A percentile compares a stretch with the other conserved stretches of the same genome.
Evolutionary conservation across 352 stramenopile genomes (phyloP).

Genomic region (Globisporangium polare): DNA sequence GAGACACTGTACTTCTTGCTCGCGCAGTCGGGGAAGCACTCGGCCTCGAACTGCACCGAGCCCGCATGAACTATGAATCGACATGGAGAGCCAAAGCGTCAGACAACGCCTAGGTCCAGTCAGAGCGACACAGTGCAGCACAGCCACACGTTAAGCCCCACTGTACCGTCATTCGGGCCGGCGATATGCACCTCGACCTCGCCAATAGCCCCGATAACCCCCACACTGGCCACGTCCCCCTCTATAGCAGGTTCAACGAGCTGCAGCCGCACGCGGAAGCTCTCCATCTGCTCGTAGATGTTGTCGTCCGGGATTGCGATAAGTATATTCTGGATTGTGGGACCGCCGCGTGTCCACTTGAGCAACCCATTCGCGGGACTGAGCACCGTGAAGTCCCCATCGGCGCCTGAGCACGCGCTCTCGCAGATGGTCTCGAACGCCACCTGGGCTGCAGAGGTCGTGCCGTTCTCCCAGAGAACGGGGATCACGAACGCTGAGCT

Average conservation of each 20-base stretch:
- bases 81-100: background rate
- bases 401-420: constrained; percentile 28
- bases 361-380: constrained; percentile 27
- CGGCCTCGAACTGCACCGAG: constrained; percentile 51
- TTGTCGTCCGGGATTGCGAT: constrained; percentile 41
- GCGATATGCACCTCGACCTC: constrained; percentile 48
- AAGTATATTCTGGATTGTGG: constrained; percentile 35
- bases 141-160: background rate
- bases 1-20: constrained; percentile 39
- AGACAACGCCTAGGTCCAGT: background rate
- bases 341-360: constrained; percentile 37
- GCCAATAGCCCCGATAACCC: constrained; percentile 34
- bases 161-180: constrained; percentile 50
- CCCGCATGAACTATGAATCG: constrained; percentile 27
- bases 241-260: constrained; percentile 22
- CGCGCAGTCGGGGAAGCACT: constrained; percentile 63
- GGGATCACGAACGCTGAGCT: constrained; percentile 27
- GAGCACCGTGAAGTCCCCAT: constrained; percentile 38
- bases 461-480: constrained; percentile 56
- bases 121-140: background rate
- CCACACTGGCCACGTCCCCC: constrained; percentile 16
- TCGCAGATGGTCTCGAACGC: constrained; percentile 42
- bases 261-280: constrained; percentile 40
- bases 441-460: constrained; percentile 38
- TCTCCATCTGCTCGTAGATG: constrained; percentile 49